Evolutionary conservation across 2,329 filamentous ascomycete species (phyloP).

Genomic region (Aaosphaeria pasadenensis): DNA sequence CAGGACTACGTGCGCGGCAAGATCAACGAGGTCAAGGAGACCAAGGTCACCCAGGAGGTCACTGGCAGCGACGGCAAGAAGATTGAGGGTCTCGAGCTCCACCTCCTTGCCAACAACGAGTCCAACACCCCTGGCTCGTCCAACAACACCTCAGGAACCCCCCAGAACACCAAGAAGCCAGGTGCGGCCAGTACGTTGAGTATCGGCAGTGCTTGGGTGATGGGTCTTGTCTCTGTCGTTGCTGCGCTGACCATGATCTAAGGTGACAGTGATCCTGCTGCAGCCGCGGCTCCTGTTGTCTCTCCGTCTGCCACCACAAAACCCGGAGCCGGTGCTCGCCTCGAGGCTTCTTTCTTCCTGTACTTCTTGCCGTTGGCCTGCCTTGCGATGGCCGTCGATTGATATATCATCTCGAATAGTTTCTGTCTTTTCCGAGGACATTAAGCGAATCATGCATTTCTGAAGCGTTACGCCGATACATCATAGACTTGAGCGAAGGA

Average conservation of each 20-base stretch:
- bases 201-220: neutral
- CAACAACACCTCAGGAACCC: neutral
- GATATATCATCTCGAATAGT: too few species aligned
- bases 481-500: too few species aligned
- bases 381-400: too few species aligned
- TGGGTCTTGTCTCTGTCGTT: neutral
- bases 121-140: constrained; percentile 50
- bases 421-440: too few species aligned
- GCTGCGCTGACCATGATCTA: neutral
- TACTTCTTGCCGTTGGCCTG: too few species aligned
- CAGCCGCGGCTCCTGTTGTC: too few species aligned
- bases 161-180: neutral
- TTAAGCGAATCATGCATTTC: too few species aligned
- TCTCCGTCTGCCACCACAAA: too few species aligned
- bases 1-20: constrained; percentile 43
- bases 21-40: constrained; percentile 59
- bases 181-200: constrained; percentile 1
- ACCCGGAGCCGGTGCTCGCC: too few species aligned
- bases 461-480: too few species aligned
- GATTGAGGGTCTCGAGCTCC: constrained; percentile 63
- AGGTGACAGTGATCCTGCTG: neutral
- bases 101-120: constrained; percentile 47
- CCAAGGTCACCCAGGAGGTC: constrained; percentile 57
- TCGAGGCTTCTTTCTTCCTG: too few species aligned
- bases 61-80: constrained; percentile 53